Conservation (phyloP, 345 rosid species). For the Rubroshorea leprosula region DNA sequence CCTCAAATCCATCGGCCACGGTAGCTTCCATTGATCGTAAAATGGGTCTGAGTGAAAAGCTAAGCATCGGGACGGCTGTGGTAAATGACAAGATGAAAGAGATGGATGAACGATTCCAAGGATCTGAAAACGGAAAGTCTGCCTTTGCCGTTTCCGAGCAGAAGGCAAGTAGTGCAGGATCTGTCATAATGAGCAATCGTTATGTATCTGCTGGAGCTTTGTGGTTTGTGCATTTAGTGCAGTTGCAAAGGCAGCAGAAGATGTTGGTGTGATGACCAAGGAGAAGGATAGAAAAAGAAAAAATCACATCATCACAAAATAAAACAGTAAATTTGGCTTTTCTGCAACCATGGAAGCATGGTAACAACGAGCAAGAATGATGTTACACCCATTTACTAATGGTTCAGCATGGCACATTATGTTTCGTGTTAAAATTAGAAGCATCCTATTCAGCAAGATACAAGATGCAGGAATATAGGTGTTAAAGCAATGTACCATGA, state of each 20-base stretch:
- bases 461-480: background rate
- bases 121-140: conserved; percentile 32
- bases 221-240: conserved; percentile 32
- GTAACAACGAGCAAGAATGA: too few relatives aligned
- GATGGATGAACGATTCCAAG: conserved; percentile 35
- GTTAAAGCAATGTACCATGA: conserved; percentile 19
- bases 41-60: conserved; percentile 36
- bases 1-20: conserved; percentile 38
- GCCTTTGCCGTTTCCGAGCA: conserved; percentile 36
- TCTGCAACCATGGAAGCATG: too few relatives aligned
- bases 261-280: conserved; percentile 31
- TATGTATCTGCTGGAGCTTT: too few relatives aligned
- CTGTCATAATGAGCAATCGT: conserved; percentile 37
- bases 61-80: conserved; percentile 27
- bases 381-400: too few relatives aligned
- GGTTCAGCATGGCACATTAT: too few relatives aligned
- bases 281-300: too few relatives aligned
- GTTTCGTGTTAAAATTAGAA: background rate
- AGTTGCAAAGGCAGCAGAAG: conserved; percentile 38
- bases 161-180: conserved; percentile 32
- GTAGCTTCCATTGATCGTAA: conserved; percentile 33
- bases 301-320: too few relatives aligned
- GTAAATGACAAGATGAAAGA: too few relatives aligned
- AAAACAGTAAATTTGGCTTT: background rate
- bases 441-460: background rate